A percentile compares a stretch with the other conserved stretches of the same genome.
Evolutionary conservation across 2,329 filamentous ascomycete genomes (phyloP).

Genomic region (Aspergillus pseudonomiae): DNA sequence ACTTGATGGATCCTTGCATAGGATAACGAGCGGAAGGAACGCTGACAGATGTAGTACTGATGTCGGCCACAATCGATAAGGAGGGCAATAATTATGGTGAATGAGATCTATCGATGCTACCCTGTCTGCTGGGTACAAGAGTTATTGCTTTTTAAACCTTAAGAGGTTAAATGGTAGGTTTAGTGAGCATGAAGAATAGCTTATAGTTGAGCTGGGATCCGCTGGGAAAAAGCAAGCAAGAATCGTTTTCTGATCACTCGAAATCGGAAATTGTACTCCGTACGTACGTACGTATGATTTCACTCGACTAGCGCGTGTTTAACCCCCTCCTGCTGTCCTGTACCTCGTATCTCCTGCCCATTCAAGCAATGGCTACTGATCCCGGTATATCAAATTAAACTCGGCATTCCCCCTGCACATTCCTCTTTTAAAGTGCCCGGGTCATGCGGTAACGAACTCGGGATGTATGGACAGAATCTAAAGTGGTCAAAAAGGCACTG

Average conservation of each 20-base stretch:
- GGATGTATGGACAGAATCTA: background rate
- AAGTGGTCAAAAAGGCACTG: background rate
- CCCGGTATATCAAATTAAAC: conserved; percentile 1
- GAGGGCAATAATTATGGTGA: background rate
- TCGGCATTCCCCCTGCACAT: background rate
- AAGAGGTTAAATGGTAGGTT: background rate
- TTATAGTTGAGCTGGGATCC: background rate
- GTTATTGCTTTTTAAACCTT: background rate
- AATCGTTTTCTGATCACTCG: background rate
- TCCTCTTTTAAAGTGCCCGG: background rate
- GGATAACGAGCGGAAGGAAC: background rate
- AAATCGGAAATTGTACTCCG: background rate
- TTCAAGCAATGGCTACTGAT: background rate
- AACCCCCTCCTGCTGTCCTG: background rate
- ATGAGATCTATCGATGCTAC: background rate
- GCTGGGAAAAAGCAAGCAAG: background rate
- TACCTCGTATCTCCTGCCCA: background rate
- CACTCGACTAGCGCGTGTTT: background rate
- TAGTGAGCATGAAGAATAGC: background rate
- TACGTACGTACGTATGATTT: too few relatives aligned
- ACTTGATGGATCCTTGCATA: background rate
- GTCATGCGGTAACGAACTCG: background rate
- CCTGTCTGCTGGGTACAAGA: background rate
- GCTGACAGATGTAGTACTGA: background rate
- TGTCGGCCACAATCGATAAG: background rate